Percentiles rank a stretch among this genome's conserved stretches.
Conservation (phyloP, 352 stramenopile genomes). For the Globisporangium nagaii region DNA sequence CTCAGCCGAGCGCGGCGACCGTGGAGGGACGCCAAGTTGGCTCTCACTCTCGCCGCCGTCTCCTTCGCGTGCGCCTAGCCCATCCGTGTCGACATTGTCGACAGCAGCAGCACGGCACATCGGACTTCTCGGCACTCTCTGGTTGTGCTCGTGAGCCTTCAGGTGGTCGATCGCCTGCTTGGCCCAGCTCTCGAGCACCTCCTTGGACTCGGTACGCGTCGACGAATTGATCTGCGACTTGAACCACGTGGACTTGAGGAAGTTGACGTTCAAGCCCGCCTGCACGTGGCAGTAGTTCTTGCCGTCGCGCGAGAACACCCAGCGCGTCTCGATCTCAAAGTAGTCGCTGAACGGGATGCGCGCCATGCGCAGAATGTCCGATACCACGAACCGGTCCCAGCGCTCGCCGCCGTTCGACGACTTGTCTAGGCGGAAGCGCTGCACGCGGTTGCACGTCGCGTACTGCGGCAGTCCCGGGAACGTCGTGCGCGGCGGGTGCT, state of each 20-base stretch:
- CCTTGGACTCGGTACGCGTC: conserved; percentile 63
- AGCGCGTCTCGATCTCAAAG: conserved; percentile 80
- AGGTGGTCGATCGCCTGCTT: conserved; percentile 47
- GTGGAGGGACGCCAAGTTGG: not conserved
- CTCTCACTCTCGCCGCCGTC: not conserved
- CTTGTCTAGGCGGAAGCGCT: conserved; percentile 46
- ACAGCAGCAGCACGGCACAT: not conserved
- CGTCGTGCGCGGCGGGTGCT: conserved; percentile 56
- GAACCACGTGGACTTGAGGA: conserved; percentile 80
- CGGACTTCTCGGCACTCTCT: not conserved
- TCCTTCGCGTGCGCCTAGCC: too few species aligned
- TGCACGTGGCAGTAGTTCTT: conserved; percentile 74
- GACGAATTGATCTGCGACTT: conserved; percentile 81
- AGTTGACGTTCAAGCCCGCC: conserved; percentile 67
- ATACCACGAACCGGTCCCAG: conserved; percentile 59
- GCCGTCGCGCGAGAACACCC: conserved; percentile 71
- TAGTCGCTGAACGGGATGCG: conserved; percentile 80
- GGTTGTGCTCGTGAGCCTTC: conserved; percentile 22
- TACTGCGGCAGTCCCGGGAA: conserved; percentile 56
- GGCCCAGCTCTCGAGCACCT: conserved; percentile 57
- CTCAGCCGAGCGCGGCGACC: not conserved
- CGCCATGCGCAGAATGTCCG: conserved; percentile 59
- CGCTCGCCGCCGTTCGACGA: conserved; percentile 30
- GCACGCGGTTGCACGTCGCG: conserved; percentile 35
- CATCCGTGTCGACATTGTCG: not conserved